These are phyloP conservation scores for Tetragonia tetragonoides DNA, from an alignment of 148 eudicot species.

Conservation along the genomic window DNA sequence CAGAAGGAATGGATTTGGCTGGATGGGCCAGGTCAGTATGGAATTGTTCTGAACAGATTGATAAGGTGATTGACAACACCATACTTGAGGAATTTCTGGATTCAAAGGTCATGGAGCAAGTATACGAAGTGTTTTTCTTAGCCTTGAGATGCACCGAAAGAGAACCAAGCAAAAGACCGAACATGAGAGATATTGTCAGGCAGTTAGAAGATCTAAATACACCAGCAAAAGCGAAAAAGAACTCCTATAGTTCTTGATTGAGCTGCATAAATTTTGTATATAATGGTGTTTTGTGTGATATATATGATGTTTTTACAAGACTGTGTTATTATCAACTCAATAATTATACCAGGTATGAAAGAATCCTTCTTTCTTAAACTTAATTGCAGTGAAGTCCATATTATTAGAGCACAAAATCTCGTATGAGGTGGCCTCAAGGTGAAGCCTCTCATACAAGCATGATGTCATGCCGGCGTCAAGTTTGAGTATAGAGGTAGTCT, in stretches of 20 bases:
- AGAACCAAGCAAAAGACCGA: slow-evolving; percentile 66
- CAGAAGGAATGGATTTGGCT: slow-evolving; percentile 47
- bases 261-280: not conserved
- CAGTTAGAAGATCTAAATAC: slow-evolving; percentile 41
- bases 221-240: slow-evolving; percentile 20
- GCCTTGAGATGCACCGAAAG: slow-evolving; percentile 70
- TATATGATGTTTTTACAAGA: not conserved
- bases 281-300: not conserved
- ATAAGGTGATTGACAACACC: slow-evolving; percentile 44
- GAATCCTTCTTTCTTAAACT: no score
- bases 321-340: no score
- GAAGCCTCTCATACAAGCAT: no score
- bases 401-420: no score
- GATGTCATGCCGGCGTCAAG: no score
- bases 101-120: slow-evolving; percentile 53
- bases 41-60: slow-evolving; percentile 43
- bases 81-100: slow-evolving; percentile 54
- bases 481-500: no score
- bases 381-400: no score
- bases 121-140: slow-evolving; percentile 47
- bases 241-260: not conserved
- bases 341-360: no score
- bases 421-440: no score
- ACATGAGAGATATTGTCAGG: slow-evolving; percentile 77
- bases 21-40: slow-evolving; percentile 53